Conservation (phyloP, 805 yeast species). For the Saturnispora sekii region DNA sequence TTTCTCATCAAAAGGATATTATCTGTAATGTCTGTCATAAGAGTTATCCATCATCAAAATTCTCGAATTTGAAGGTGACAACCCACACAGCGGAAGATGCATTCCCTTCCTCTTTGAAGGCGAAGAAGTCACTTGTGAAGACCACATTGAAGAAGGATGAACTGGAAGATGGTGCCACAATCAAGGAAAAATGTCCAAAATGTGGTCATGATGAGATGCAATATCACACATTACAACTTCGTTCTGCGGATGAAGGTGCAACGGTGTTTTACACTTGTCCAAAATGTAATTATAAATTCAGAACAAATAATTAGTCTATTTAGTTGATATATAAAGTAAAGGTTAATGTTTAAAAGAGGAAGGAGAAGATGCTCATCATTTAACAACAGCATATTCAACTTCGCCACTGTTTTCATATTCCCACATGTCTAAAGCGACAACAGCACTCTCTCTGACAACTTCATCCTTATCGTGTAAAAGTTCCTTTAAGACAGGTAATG, state of each 20-base stretch:
- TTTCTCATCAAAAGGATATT: constrained; percentile 30
- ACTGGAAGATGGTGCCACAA: constrained; percentile 89
- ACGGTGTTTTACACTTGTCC: constrained; percentile 97
- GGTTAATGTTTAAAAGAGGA: background rate
- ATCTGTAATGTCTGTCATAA: constrained; percentile 30
- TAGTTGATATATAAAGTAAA: too few species aligned
- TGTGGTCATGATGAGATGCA: constrained; percentile 98
- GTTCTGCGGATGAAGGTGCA: constrained; percentile 99
- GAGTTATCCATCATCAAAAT: constrained; percentile 36
- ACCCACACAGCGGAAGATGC: constrained; percentile 89
- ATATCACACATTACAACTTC: constrained; percentile 89
- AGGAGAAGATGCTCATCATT: background rate
- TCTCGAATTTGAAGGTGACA: constrained; percentile 72
- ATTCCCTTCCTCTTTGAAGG: constrained; percentile 75
- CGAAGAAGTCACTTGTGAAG: constrained; percentile 85
- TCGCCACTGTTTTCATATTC: constrained; percentile 85
- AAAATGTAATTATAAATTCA: constrained; percentile 81
- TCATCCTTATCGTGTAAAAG: constrained; percentile 73
- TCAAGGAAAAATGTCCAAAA: constrained; percentile 96
- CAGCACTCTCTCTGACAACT: constrained; percentile 94
- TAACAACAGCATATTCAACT: constrained; percentile 56
- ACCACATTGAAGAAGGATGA: constrained; percentile 70
- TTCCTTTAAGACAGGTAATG: constrained; percentile 73
- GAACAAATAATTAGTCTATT: constrained; percentile 67
- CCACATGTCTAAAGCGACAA: constrained; percentile 97